A percentile compares a stretch with the other conserved stretches of the same genome.
Evolutionary conservation across 2,329 filamentous ascomycete species (phyloP).

Genomic region (Pyrenochaeta sp.): DNA sequence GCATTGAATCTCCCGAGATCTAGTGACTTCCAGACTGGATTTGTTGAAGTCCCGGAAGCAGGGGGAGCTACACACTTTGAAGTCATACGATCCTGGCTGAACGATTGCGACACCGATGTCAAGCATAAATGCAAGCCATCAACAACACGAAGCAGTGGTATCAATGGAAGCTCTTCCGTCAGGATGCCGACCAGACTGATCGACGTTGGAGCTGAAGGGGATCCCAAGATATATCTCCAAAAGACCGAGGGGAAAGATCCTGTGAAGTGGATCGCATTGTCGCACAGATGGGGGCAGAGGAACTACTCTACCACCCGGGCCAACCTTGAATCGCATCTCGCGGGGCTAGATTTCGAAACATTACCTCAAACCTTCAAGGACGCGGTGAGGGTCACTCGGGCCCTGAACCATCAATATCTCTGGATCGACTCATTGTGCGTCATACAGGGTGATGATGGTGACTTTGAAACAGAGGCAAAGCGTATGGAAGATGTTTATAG

Average conservation of each 20-base stretch:
- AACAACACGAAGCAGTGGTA: not conserved
- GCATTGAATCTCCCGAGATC: not conserved
- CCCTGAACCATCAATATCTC: slow-evolving; percentile 22
- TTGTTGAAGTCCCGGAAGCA: slow-evolving; percentile 12
- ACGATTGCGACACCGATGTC: slow-evolving; percentile 17
- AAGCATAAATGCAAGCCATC: slow-evolving; percentile 7
- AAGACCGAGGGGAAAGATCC: not conserved
- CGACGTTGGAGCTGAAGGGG: slow-evolving; percentile 10
- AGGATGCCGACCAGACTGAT: slow-evolving; percentile 14
- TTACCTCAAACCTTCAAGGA: slow-evolving; percentile 29
- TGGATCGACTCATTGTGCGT: slow-evolving; percentile 42
- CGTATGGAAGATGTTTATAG: slow-evolving; percentile 34
- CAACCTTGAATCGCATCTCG: slow-evolving; percentile 1
- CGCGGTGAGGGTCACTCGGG: slow-evolving; percentile 24
- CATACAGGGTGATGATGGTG: slow-evolving; percentile 26
- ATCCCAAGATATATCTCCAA: not conserved
- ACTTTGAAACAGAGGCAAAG: slow-evolving; percentile 27
- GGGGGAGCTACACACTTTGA: slow-evolving; percentile 9
- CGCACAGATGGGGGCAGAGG: slow-evolving; percentile 20
- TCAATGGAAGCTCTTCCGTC: not conserved
- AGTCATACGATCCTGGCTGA: slow-evolving; percentile 15
- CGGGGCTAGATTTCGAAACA: not conserved
- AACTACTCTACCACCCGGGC: slow-evolving; percentile 10
- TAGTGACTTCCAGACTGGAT: slow-evolving; percentile 13
- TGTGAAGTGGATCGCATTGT: slow-evolving; percentile 23